phyloP scores from a whole-genome alignment of 331 rosid genomes.

The Spiraea crenata region DNA sequence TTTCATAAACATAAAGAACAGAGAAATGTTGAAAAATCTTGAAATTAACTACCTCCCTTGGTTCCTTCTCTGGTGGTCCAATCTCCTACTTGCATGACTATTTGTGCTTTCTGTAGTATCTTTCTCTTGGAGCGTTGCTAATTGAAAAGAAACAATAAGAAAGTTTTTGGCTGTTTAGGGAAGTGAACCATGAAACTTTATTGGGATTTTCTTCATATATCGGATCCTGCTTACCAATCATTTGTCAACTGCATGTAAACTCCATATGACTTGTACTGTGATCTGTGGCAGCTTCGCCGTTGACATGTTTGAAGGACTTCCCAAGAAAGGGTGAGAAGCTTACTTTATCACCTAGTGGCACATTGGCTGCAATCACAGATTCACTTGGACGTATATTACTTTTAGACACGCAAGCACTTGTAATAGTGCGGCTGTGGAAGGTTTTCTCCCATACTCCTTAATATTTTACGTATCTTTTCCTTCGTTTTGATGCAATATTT shows the following conservation, averaged over 20 bases:
- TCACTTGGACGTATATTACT: constrained; percentile 97
- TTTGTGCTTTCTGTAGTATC: constrained; percentile 1
- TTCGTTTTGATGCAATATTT: background rate
- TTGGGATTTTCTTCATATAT: background rate
- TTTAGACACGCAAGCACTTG: constrained; percentile 95
- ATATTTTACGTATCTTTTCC: background rate
- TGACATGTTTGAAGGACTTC: constrained; percentile 86
- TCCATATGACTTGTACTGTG: constrained; percentile 28
- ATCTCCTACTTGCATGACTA: background rate
- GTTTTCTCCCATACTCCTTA: constrained; percentile 34
- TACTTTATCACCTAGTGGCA: constrained; percentile 94
- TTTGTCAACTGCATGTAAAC: constrained; percentile 21
- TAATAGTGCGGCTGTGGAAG: constrained; percentile 98
- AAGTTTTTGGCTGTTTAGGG: background rate
- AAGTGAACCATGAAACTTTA: background rate
- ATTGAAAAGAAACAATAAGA: background rate
- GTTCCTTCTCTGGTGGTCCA: background rate
- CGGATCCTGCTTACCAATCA: background rate
- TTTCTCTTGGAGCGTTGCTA: background rate
- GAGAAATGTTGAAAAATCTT: background rate
- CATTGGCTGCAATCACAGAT: constrained; percentile 94
- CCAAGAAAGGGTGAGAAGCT: constrained; percentile 99
- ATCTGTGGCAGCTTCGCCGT: constrained; percentile 70
- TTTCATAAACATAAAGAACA: background rate
- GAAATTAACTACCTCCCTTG: background rate